These are phyloP conservation scores for Phytophthora aleatoria DNA, from an alignment of 352 stramenopile species.

Conservation along the genomic window DNA sequence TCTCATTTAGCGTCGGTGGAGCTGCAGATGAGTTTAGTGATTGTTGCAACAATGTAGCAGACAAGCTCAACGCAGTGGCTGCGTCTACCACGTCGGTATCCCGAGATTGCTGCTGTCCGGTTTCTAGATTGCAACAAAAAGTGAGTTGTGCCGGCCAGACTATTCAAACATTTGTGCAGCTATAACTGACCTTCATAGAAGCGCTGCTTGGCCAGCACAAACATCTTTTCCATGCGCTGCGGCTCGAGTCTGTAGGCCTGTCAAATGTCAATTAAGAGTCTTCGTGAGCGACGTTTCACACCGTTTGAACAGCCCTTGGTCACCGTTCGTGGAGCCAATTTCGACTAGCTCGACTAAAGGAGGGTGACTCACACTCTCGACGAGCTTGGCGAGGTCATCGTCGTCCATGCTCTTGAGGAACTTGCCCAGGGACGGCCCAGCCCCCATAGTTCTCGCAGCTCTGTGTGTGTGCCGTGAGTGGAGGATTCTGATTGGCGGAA, in stretches of 20 bases:
- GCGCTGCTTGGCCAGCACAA: constrained; percentile 49
- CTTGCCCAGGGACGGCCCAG: constrained; percentile 55
- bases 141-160: not conserved
- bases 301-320: not conserved
- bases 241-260: constrained; percentile 62
- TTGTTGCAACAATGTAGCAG: constrained; percentile 17
- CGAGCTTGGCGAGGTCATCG: constrained; percentile 50
- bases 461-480: not conserved
- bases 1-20: constrained; percentile 23
- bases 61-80: constrained; percentile 13
- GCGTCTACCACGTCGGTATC: constrained; percentile 18
- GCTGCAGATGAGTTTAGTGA: constrained; percentile 3
- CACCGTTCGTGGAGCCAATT: not conserved
- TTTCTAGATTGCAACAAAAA: constrained; percentile 10
- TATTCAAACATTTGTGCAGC: not conserved
- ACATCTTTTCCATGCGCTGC: constrained; percentile 53
- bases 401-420: constrained; percentile 67
- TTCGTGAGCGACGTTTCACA: not conserved
- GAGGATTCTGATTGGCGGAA: constrained; percentile 16
- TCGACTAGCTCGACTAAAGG: not conserved
- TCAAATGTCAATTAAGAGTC: not conserved
- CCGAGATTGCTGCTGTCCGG: constrained; percentile 14
- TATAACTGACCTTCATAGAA: constrained; percentile 35
- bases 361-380: constrained; percentile 42
- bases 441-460: constrained; percentile 36